phyloP scores from a whole-genome alignment of 345 rosid species.

The Salix koriyanagi region DNA sequence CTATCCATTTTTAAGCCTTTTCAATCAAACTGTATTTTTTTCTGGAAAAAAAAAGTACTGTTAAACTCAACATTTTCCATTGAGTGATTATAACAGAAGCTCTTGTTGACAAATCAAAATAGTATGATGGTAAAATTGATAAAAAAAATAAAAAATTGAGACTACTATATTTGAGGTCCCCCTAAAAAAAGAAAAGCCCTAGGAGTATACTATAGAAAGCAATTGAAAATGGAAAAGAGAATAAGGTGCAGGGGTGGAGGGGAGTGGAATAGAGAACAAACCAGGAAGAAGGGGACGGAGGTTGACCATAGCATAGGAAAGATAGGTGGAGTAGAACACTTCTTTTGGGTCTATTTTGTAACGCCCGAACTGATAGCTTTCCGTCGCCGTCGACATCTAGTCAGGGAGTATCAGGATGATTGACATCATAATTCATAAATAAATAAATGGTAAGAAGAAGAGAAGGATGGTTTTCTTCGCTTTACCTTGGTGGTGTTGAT shows the following conservation, averaged over 20 bases:
- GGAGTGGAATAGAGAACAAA: constrained; percentile 6
- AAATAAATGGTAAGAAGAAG: not conserved
- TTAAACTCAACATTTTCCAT: not conserved
- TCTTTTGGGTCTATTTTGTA: constrained; percentile 64
- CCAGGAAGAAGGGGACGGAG: constrained; percentile 88
- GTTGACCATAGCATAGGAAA: constrained; percentile 85
- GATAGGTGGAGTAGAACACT: constrained; percentile 65
- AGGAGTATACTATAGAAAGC: not conserved
- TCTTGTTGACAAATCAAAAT: too few species aligned
- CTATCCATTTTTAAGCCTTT: too few species aligned
- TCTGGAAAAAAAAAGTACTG: too few species aligned
- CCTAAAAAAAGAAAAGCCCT: too few species aligned
- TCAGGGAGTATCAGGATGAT: not conserved
- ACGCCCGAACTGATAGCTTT: constrained; percentile 53
- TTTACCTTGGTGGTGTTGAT: not conserved
- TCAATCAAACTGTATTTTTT: too few species aligned
- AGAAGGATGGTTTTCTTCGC: too few species aligned
- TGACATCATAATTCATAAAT: not conserved
- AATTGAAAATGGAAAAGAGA: not conserved
- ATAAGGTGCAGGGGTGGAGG: not conserved
- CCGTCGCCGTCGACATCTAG: constrained; percentile 12
- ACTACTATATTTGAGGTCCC: too few species aligned
- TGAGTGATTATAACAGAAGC: not conserved
- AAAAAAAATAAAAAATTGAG: not conserved
- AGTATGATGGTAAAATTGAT: too few species aligned